Conservation (phyloP, 257 asterid genomes). For the Ilex aquifolium region DNA sequence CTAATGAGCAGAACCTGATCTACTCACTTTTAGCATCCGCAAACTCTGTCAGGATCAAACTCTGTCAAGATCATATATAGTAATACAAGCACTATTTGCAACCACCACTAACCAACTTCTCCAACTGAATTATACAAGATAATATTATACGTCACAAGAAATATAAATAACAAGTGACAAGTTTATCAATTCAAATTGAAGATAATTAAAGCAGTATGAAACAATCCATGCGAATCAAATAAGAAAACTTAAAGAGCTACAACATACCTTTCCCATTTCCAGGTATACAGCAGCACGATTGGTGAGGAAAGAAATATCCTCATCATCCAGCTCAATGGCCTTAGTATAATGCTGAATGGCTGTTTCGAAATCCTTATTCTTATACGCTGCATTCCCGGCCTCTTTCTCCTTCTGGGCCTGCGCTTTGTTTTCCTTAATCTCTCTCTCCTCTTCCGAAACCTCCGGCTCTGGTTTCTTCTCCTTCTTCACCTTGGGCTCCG, state of each 20-base stretch:
- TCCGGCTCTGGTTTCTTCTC: conserved; percentile 39
- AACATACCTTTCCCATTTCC: conserved; percentile 86
- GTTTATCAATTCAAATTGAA: no score
- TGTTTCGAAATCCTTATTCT: conserved; percentile 84
- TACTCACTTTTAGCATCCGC: no score
- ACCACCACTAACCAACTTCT: no score
- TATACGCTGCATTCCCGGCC: conserved; percentile 81
- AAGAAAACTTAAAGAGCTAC: neutral
- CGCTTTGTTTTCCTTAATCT: conserved; percentile 42
- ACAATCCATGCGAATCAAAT: neutral
- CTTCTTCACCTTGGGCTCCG: neutral
- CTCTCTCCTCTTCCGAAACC: conserved; percentile 44
- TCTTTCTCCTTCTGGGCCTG: conserved; percentile 79
- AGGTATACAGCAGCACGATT: conserved; percentile 94
- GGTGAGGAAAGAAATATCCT: conserved; percentile 77
- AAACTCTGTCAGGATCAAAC: no score
- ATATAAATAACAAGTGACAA: no score
- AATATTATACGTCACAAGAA: no score
- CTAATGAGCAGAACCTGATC: no score
- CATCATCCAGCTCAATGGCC: conserved; percentile 72
- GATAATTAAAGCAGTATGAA: no score
- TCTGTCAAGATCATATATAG: no score
- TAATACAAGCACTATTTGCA: no score
- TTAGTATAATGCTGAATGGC: conserved; percentile 70
- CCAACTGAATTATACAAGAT: no score